Evolutionary conservation across 179 eudicot genomes (phyloP), one percentile per base, ranked within the genome.

Genomic region (Heliamphora pulchella): DNA sequence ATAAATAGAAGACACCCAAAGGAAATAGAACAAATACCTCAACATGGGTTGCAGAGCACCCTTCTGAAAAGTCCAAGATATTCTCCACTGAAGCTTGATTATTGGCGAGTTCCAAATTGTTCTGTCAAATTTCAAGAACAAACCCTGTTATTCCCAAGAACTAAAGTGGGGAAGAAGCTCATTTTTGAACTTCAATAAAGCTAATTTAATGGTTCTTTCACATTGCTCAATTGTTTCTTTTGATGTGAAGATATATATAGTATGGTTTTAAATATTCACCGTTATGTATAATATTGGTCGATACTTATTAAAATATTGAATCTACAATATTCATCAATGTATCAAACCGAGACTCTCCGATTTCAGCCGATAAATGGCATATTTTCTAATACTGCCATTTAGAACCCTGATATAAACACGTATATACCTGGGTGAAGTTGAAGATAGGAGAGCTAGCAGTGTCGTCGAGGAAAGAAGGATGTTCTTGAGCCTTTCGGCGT

Each of bases 371-470:
- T n/a, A n/a, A n/a, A n/a, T n/a, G n/a, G n/a, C n/a, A n/a, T n/a
- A n/a, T n/a, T n/a, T n/a, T n/a, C n/a, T n/a, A n/a, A n/a, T n/a
- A n/a, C n/a, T n/a, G n/a, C n/a, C n/a, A n/a, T n/a, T n/a, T n/a
- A n/a, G n/a, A n/a, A n/a, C n/a, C n/a, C n/a, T n/a, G n/a, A n/a
- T n/a, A n/a, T n/a, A n/a, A 0, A 6, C 50, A 43, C 66, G 62
- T 71, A 79, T 80, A 81, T 80, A 83, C 91, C 85, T 83, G 74
- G 69, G 90, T 79, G 81, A 85, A 81, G 44, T 81, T 81, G 80
- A 87, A 74, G 59, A 88, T 65, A 22, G 94, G 85, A 18, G 96
- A 93, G 83, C 94, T 93, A 76, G 97, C 97, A 78, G 95, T 91
- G 55, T 93, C 97, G 83, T 91, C 97, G 74, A 92, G 97, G 67